Percentiles rank a stretch among this genome's conserved stretches.
Conservation (phyloP, 805 yeast genomes). For the Wickerhamomyces hampshirensis region DNA sequence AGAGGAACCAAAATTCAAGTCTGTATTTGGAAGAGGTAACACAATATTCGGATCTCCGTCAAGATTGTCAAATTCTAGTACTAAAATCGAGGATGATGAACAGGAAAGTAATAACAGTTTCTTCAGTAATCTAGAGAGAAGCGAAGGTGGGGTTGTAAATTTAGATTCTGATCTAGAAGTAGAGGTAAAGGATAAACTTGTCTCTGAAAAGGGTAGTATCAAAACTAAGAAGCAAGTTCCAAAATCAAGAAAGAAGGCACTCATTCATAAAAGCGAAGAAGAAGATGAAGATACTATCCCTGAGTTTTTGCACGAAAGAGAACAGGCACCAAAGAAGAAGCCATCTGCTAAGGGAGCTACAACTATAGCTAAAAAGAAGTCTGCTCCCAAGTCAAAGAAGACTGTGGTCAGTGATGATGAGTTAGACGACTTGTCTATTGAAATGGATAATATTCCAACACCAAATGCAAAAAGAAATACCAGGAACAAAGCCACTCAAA, state of each 20-base stretch:
- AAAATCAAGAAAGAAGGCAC: constrained; percentile 7
- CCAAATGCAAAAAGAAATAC: constrained; percentile 17
- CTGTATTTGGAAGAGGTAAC: constrained; percentile 31
- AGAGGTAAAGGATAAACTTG: constrained; percentile 2
- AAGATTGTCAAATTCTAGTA: constrained; percentile 1
- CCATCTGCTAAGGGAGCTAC: constrained; percentile 1
- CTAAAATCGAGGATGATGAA: constrained; percentile 4
- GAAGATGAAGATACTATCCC: constrained; percentile 7
- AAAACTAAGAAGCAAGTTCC: constrained; percentile 6
- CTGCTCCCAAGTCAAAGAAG: constrained; percentile 3
- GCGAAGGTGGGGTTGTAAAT: constrained; percentile 1
- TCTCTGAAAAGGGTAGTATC: constrained; percentile 4
- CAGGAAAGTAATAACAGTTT: constrained; percentile 1
- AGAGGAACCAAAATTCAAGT: constrained; percentile 25
- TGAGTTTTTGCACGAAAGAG: constrained; percentile 2
- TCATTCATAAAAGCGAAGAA: constrained; percentile 14
- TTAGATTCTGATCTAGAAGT: constrained; percentile 7
- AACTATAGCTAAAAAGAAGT: constrained; percentile 3
- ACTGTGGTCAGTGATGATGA: constrained; percentile 13
- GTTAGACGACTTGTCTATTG: constrained; percentile 9
- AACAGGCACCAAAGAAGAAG: constrained; percentile 6
- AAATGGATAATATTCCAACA: constrained; percentile 5
- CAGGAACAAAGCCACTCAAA: constrained; percentile 15
- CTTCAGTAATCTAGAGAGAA: constrained; percentile 4
- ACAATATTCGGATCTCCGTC: constrained; percentile 27